phyloP scores from a whole-genome alignment of 805 yeast species.

The Saccharomycopsis javanensis region DNA sequence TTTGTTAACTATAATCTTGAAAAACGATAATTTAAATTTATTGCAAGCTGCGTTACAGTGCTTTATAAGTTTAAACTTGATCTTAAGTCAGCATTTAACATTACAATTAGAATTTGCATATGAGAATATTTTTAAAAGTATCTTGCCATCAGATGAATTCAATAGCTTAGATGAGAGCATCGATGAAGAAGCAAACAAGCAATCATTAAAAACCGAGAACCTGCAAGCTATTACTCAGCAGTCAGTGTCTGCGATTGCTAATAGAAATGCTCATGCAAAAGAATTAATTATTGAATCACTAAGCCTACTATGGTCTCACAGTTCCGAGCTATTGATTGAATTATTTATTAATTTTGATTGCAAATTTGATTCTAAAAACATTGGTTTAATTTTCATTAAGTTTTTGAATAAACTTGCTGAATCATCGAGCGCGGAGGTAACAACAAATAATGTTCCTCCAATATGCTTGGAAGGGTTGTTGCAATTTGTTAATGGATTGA shows the following conservation, averaged over 20 bases:
- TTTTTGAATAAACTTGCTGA: slow-evolving; percentile 68
- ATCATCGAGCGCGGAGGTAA: slow-evolving; percentile 72
- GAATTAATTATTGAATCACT: slow-evolving; percentile 80
- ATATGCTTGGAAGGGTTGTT: slow-evolving; percentile 83
- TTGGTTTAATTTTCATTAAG: slow-evolving; percentile 57
- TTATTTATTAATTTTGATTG: slow-evolving; percentile 83
- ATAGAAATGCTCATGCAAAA: slow-evolving; percentile 39
- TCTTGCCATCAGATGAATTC: slow-evolving; percentile 32
- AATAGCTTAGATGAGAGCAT: slow-evolving; percentile 19
- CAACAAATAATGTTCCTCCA: slow-evolving; percentile 87
- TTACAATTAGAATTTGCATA: slow-evolving; percentile 73
- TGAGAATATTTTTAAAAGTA: slow-evolving; percentile 50
- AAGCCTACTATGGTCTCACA: slow-evolving; percentile 71
- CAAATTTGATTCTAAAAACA: slow-evolving; percentile 64
- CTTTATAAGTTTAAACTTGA: slow-evolving; percentile 60
- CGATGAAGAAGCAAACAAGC: slow-evolving; percentile 16
- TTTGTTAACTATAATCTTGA: slow-evolving; percentile 68
- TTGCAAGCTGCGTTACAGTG: slow-evolving; percentile 68
- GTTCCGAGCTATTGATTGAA: slow-evolving; percentile 66
- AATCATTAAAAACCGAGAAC: background rate
- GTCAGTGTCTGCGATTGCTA: slow-evolving; percentile 6
- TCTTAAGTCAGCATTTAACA: slow-evolving; percentile 55
- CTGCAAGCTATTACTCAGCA: slow-evolving; percentile 4
- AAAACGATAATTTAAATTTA: slow-evolving; percentile 60
- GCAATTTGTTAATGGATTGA: slow-evolving; percentile 54